Base-by-base conservation (phyloP, 2,329 filamentous ascomycete genomes). In the Ophiosphaerella herpotricha region DNA sequence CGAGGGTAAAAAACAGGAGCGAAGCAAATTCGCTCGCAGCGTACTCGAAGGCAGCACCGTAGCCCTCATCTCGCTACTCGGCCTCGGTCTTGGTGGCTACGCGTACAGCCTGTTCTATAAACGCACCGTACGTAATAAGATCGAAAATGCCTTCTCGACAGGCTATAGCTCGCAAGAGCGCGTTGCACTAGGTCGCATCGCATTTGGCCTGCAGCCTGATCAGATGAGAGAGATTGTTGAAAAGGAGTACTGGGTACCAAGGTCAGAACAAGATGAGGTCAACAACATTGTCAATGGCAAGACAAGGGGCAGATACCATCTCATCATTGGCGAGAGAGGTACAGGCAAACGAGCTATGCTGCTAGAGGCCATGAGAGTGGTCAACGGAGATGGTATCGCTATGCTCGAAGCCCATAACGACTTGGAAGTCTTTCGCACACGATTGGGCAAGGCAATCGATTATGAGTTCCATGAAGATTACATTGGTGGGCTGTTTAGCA, bases 391-490 rank as follows among this genome's bases (percentile, higher is more conserved):
- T 49, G 90, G 90, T 12, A 86, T 93, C 39, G 88, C 91, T 57
- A 96, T 97, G 90, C 89, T 97, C 60, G 94, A 99, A 75, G 92
- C 93, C 1, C 94, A 97, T 72, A 88, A 91, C 6, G 91, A 97
- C 71, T 82, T 93, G 1, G 94, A 99, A 66, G 96, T 99, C 48
- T 95, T 99, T 71, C 87, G 94, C 7, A 88, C 96, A 35, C 84
- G 94, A 5, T 82, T 99, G 3, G 93, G 94, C 29, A 97, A 97
- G 72, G 90, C 92, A 0, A 81, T 97, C 40, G 92, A 99, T 72
- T 99, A 91, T 69, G 94, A 99, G 70, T 99, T 89, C 63, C 91
- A 97, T 67, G 93, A 97, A 76, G 94, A 99, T 75, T 97, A 96
- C 67, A 96, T 99, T 51, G 94, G 94, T 41, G 89, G 89, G 5